phyloP scores from a whole-genome alignment of 108 stramenopile species.

The Nannochloropsis oceanica region DNA sequence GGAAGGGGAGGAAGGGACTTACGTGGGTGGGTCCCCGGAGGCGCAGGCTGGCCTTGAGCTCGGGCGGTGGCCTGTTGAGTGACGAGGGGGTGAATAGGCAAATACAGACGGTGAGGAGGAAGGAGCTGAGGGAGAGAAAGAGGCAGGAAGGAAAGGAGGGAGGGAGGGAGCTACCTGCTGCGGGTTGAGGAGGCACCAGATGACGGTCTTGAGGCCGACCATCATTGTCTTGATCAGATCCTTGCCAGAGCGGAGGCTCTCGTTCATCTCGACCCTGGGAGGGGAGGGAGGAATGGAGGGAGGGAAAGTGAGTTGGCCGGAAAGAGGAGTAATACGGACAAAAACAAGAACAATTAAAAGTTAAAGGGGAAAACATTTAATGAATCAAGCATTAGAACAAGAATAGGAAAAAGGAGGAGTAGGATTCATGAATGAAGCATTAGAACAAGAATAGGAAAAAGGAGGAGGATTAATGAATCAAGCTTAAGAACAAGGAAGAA shows the following conservation, averaged over 20 bases:
- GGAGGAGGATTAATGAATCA: background rate
- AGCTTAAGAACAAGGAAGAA: background rate
- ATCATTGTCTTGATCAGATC: conserved; percentile 65
- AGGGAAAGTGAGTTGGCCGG: background rate
- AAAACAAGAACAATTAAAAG: too few species aligned
- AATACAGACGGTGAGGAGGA: too few species aligned
- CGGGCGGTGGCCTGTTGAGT: background rate
- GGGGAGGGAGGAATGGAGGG: background rate
- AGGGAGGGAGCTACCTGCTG: background rate
- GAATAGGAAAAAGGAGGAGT: background rate
- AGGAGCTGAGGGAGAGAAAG: too few species aligned
- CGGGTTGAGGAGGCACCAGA: conserved; percentile 70
- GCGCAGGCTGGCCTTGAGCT: background rate
- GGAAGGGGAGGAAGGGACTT: background rate
- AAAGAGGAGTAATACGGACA: background rate
- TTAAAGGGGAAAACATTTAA: background rate
- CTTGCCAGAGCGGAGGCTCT: conserved; percentile 43
- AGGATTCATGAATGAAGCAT: background rate
- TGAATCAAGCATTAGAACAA: background rate
- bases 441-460: too few species aligned
- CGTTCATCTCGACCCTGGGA: background rate
- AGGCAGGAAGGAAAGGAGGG: too few species aligned
- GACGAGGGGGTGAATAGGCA: too few species aligned
- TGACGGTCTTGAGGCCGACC: conserved; percentile 72
- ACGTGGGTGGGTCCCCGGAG: background rate